Evolutionary conservation across 2,329 filamentous ascomycete genomes (phyloP), one percentile per base, ranked within the genome.

Genomic region (Cercospora sojina): DNA sequence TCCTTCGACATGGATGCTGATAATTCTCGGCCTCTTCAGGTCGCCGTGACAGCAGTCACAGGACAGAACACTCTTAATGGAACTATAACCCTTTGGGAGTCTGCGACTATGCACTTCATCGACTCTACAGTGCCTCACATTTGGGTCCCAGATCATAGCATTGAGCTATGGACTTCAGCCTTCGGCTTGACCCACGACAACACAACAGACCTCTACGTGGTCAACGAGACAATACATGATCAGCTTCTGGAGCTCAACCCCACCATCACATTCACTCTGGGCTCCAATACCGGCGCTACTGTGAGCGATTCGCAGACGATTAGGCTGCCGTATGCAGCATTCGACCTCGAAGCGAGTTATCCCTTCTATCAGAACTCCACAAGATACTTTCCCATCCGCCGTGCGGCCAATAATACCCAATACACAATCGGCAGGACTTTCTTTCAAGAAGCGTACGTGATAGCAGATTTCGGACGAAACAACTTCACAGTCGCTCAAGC

Each of bases 41-140:
- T 76, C n/a, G 73, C 59, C n/a, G 59, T 76, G 16, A 68, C 72
- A 5, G 47, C 31, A 1, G 47, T 57, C 5, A 51, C 56, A 3
- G 60, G 43, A 6, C 32, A 63, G 35, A 60, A 61, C 56, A 60
- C 60, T 20, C 53, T 59, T n/a, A 27, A 62, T 16, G 63, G 66
- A 13, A 63, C 59, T 4, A 55, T 43, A 4, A 58, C n/a, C 10
- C 56, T 64, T 0, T 55, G 58, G 35, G 60, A 47, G 20, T 25
- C 38, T 1, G 49, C 58, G 5, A 59, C 63, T 9, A 59, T 64
- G 53, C 53, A 57, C 35, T 49, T 59, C 20, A 73, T 82, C 25
- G 79, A 82, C 70, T 79, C 79, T 2, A 78, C 79, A 2, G 75
- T 80, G 2, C 72, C 80, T 1, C 74, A 81, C 27, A 71, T 82